Percentiles rank a stretch among this genome's conserved stretches.
These are phyloP conservation scores for Oryza brachyantha DNA, from an alignment of 176 grass and related monocot genomes.

Conservation along the genomic window DNA sequence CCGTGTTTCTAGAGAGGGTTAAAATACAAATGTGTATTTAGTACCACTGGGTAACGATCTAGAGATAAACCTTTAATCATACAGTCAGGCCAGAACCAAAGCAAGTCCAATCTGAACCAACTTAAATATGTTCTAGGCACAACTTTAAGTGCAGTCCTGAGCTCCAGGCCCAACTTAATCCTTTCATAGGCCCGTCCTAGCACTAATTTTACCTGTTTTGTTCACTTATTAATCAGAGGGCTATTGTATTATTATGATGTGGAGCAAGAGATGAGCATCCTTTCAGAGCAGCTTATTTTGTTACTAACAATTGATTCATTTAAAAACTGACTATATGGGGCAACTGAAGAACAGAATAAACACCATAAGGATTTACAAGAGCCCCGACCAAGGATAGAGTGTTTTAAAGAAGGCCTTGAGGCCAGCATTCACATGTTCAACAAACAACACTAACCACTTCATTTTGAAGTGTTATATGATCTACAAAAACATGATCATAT, in stretches of 20 bases:
- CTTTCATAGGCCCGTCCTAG: background rate
- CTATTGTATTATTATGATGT: background rate
- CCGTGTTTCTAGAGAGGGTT: background rate
- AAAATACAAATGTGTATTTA: background rate
- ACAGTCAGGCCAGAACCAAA: background rate
- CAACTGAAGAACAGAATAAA: background rate
- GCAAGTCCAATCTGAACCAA: background rate
- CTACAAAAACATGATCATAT: background rate
- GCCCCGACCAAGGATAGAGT: conserved; percentile 3
- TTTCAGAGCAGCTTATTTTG: conserved; percentile 5
- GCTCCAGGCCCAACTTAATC: too few species aligned
- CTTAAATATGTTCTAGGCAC: too few species aligned
- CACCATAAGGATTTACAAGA: background rate
- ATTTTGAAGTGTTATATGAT: background rate
- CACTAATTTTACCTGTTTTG: background rate
- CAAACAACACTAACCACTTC: background rate
- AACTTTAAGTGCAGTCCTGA: background rate
- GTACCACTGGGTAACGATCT: background rate
- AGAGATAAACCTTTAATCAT: background rate
- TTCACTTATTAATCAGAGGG: background rate
- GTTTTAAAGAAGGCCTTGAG: background rate
- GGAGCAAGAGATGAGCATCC: background rate
- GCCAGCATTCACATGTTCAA: background rate
- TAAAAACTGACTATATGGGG: background rate
- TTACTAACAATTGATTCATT: background rate